These are phyloP conservation scores for Chytriomyces confervae DNA, from an alignment of 192 early-diverging fungal species.

Conservation along the genomic window DNA sequence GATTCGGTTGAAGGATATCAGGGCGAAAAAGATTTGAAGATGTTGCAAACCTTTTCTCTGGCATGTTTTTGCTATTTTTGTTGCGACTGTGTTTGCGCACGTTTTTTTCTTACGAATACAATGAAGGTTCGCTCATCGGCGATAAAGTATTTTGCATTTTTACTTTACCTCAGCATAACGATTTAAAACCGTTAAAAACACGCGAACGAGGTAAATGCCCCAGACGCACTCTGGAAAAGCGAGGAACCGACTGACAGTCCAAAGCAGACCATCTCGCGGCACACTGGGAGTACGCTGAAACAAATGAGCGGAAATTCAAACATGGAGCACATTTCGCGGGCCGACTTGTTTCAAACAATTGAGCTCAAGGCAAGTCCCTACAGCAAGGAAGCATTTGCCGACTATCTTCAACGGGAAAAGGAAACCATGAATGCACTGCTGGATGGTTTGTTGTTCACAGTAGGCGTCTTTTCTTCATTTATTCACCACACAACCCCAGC, in stretches of 20 bases:
- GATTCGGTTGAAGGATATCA: conserved; percentile 75
- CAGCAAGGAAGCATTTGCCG: background rate
- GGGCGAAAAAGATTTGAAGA: conserved; percentile 5
- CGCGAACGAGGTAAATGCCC: background rate
- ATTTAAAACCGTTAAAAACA: background rate
- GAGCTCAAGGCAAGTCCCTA: background rate
- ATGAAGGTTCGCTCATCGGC: background rate
- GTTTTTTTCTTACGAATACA: background rate
- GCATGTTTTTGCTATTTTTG: background rate
- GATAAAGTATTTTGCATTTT: background rate
- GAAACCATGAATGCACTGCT: background rate
- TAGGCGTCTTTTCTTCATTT: background rate
- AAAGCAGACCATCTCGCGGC: too few species aligned
- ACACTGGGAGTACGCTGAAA: too few species aligned
- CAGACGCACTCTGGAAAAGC: too few species aligned
- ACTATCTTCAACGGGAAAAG: background rate
- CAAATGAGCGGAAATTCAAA: background rate
- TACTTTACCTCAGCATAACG: background rate
- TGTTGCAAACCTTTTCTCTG: background rate
- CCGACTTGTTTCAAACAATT: background rate
- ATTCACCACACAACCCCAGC: background rate
- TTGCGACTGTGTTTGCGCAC: background rate
- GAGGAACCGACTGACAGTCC: too few species aligned
- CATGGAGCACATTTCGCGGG: background rate
- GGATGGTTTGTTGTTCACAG: background rate